A percentile compares a stretch with the other conserved stretches of the same genome.
phyloP scores from a whole-genome alignment of 495 filamentous ascomycete genomes.

The Haplographium delicatum region DNA sequence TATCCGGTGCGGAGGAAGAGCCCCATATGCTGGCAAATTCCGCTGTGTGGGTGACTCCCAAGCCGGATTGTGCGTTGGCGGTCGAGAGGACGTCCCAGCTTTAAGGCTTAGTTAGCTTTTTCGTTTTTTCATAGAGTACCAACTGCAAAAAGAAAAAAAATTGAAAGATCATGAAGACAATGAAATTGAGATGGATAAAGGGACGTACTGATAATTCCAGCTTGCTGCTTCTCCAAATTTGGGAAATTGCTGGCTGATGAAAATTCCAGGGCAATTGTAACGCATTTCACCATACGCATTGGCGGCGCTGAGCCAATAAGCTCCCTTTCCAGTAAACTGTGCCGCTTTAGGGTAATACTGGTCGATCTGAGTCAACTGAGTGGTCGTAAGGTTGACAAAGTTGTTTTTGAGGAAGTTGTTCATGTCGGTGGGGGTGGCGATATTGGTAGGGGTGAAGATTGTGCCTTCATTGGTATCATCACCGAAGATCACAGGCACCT shows the following conservation, averaged over 20 bases:
- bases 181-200: not conserved
- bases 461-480: constrained; percentile 69
- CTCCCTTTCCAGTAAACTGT: constrained; percentile 37
- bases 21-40: constrained; percentile 61
- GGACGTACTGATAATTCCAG: constrained; percentile 58
- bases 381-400: constrained; percentile 50
- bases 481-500: constrained; percentile 65
- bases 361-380: constrained; percentile 52
- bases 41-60: constrained; percentile 57
- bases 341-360: constrained; percentile 47
- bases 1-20: constrained; percentile 20
- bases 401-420: constrained; percentile 57
- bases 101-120: not conserved
- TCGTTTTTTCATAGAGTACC: too few relatives aligned
- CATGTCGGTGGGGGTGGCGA: constrained; percentile 39
- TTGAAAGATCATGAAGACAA: too few relatives aligned
- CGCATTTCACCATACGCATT: constrained; percentile 66
- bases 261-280: constrained; percentile 66
- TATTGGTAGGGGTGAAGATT: constrained; percentile 50
- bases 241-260: constrained; percentile 42
- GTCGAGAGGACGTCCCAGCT: constrained; percentile 51
- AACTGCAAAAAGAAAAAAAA: too few relatives aligned
- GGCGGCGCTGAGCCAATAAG: constrained; percentile 55
- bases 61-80: constrained; percentile 38
- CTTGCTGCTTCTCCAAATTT: constrained; percentile 31